A percentile compares a stretch with the other conserved stretches of the same genome.
Conservation (phyloP, 805 yeast species). For the Soucietia sequanensis region DNA sequence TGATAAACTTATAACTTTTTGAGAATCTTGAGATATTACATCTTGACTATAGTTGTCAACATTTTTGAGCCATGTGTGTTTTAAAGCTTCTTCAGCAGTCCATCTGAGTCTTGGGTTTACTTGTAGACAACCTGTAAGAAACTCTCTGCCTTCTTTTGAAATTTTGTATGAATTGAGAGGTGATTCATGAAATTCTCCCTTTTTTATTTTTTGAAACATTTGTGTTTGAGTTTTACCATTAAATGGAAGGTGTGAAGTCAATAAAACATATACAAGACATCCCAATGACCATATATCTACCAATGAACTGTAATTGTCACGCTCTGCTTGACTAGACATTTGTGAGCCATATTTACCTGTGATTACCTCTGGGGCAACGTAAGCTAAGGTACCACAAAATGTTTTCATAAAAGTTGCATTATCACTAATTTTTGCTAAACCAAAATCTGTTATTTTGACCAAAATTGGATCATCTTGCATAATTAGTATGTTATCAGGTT, state of each 20-base stretch:
- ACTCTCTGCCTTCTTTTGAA: slow-evolving; percentile 68
- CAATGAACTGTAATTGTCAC: slow-evolving; percentile 63
- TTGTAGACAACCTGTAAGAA: slow-evolving; percentile 67
- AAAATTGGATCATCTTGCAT: slow-evolving; percentile 87
- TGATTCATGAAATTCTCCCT: slow-evolving; percentile 78
- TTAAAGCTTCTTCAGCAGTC: slow-evolving; percentile 72
- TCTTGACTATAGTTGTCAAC: slow-evolving; percentile 16
- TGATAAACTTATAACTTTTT: slow-evolving; percentile 54
- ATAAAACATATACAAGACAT: slow-evolving; percentile 84
- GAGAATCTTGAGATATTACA: slow-evolving; percentile 24
- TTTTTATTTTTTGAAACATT: slow-evolving; percentile 68
- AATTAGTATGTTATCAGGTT: slow-evolving; percentile 92
- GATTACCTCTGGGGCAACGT: slow-evolving; percentile 92
- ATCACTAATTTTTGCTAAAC: slow-evolving; percentile 87
- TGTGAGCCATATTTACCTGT: slow-evolving; percentile 51
- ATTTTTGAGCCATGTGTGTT: slow-evolving; percentile 75
- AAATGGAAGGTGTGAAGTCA: slow-evolving; percentile 93
- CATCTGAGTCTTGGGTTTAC: slow-evolving; percentile 74
- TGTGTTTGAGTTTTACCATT: slow-evolving; percentile 90
- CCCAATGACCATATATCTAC: slow-evolving; percentile 99
- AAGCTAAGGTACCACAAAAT: slow-evolving; percentile 96
- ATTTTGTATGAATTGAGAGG: slow-evolving; percentile 66
- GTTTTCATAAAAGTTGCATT: slow-evolving; percentile 88
- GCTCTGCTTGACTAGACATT: slow-evolving; percentile 10
- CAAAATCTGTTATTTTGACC: slow-evolving; percentile 95